Conservation (phyloP, 2,329 filamentous ascomycete species). For the Pseudocercospora macadamiae region DNA sequence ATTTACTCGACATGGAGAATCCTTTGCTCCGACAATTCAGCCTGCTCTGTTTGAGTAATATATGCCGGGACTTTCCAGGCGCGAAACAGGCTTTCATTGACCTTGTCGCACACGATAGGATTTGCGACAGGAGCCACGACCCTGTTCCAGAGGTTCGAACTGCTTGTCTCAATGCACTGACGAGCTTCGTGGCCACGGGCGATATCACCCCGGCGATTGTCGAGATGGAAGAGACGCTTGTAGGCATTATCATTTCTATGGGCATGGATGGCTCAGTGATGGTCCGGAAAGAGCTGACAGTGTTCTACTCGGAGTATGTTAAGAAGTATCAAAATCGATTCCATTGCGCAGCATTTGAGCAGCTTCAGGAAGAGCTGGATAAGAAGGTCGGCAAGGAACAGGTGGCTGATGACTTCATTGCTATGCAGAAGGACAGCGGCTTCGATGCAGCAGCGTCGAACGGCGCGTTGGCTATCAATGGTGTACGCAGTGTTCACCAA, state of each 20-base stretch:
- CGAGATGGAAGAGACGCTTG: constrained; percentile 78
- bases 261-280: constrained; percentile 91
- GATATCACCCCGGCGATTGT: constrained; percentile 23
- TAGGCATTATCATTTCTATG: constrained; percentile 87
- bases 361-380: constrained; percentile 72
- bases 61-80: constrained; percentile 88
- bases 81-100: constrained; percentile 96
- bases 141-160: constrained; percentile 89
- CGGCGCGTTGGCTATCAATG: constrained; percentile 16
- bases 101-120: constrained; percentile 78
- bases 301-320: constrained; percentile 92
- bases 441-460: constrained; percentile 10
- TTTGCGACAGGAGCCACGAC: constrained; percentile 81
- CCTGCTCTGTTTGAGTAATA: constrained; percentile 89
- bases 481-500: constrained; percentile 21
- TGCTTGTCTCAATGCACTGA: constrained; percentile 90
- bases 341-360: constrained; percentile 87
- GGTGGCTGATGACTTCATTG: constrained; percentile 24
- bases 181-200: constrained; percentile 86
- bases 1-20: constrained; percentile 84
- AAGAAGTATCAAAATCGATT: constrained; percentile 91
- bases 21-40: constrained; percentile 92
- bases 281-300: constrained; percentile 88
- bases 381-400: constrained; percentile 32
- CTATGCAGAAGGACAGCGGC: constrained; percentile 19